Conservation (phyloP, 192 early-diverging fungal species). For the Linnemannia zychae region DNA sequence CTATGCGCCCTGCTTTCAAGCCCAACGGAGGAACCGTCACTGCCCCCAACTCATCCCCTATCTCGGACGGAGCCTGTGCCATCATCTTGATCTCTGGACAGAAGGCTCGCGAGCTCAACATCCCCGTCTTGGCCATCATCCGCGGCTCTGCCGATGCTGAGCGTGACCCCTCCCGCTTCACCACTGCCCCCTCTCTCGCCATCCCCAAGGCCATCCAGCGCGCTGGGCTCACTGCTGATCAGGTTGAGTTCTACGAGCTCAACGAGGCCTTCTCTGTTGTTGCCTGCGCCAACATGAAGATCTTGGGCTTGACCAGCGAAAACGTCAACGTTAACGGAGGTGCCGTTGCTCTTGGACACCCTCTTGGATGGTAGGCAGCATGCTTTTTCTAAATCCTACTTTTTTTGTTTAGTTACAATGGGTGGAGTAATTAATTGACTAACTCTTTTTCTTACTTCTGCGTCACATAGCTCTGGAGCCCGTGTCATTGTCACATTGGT, state of each 20-base stretch:
- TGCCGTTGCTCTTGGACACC: conserved; percentile 97
- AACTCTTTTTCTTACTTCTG: background rate
- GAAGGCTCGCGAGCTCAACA: conserved; percentile 66
- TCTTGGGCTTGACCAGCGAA: conserved; percentile 77
- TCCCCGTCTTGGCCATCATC: conserved; percentile 69
- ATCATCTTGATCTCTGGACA: conserved; percentile 79
- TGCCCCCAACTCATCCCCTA: conserved; percentile 85
- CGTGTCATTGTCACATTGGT: conserved; percentile 88
- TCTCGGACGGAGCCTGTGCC: conserved; percentile 87
- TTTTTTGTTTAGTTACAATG: background rate
- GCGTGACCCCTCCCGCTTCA: conserved; percentile 76
- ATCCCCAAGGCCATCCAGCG: conserved; percentile 81
- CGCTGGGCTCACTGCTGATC: conserved; percentile 69
- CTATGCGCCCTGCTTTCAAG: conserved; percentile 90
- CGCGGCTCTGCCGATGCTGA: conserved; percentile 81
- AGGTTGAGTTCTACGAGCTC: conserved; percentile 85
- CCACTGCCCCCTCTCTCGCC: conserved; percentile 81
- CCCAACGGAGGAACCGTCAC: conserved; percentile 91
- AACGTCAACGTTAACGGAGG: conserved; percentile 96
- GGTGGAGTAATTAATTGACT: too few relatives aligned
- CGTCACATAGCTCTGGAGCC: conserved; percentile 75
- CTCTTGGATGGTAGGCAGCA: conserved; percentile 83
- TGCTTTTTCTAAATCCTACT: background rate
- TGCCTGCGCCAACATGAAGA: conserved; percentile 87
- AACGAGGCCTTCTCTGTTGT: conserved; percentile 91